phyloP scores from a whole-genome alignment of 306 rosid species.

The Argentina anserina region DNA sequence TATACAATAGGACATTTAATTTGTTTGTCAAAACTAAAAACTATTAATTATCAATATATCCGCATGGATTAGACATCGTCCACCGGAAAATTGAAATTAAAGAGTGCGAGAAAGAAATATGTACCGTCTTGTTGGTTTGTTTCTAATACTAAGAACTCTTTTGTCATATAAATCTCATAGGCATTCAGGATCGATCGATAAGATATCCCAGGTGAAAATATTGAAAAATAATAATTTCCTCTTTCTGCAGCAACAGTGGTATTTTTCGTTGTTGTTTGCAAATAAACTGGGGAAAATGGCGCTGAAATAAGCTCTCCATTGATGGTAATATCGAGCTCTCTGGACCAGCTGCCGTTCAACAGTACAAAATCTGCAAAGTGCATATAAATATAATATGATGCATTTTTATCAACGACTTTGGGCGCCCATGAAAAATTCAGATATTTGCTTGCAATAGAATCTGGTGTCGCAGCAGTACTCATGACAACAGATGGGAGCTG shows the following conservation, averaged over 20 bases:
- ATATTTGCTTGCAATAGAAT: neutral
- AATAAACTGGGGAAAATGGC: neutral
- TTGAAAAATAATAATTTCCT: neutral
- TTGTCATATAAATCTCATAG: neutral
- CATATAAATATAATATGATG: too few relatives aligned
- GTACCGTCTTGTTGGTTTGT: neutral
- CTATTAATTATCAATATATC: too few relatives aligned
- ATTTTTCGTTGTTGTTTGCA: neutral
- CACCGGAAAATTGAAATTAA: too few relatives aligned
- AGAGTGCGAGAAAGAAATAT: neutral
- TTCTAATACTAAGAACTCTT: neutral
- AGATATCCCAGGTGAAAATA: neutral
- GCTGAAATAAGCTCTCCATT: neutral
- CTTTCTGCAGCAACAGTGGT: neutral
- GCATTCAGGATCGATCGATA: neutral
- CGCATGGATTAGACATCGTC: too few relatives aligned
- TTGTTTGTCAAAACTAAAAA: too few relatives aligned
- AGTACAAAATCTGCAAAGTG: neutral
- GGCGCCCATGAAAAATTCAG: neutral
- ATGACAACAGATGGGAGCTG: neutral
- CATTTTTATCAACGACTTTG: neutral
- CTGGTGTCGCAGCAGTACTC: neutral
- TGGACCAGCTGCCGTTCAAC: neutral
- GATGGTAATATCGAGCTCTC: neutral
- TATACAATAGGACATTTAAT: too few relatives aligned